Evolutionary conservation across 768 basidiomycete genomes (phyloP).

Genomic region (Xerocomus potaroensis): DNA sequence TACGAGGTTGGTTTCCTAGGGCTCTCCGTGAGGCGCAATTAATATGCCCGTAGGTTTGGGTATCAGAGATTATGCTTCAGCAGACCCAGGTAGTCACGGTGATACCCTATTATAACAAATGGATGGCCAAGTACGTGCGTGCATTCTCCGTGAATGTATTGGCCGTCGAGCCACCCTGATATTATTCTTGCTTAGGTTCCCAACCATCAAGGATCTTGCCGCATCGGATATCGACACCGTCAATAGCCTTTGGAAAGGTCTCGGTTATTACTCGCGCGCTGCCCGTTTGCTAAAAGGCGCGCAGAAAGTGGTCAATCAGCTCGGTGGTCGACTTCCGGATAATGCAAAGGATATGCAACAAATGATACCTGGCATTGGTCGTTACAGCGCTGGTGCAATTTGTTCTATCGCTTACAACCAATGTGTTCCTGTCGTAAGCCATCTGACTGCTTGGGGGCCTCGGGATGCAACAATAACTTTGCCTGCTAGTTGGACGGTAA

Average conservation of each 20-base stretch:
- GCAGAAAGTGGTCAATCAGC: conserved; percentile 65
- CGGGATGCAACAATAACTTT: background rate
- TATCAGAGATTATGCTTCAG: conserved; percentile 94
- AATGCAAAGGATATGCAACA: conserved; percentile 80
- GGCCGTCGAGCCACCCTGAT: background rate
- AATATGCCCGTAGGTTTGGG: conserved; percentile 58
- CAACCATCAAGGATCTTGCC: conserved; percentile 74
- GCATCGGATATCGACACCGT: conserved; percentile 75
- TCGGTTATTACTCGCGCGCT: conserved; percentile 88
- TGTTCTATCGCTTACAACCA: conserved; percentile 87
- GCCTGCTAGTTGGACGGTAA: conserved; percentile 77
- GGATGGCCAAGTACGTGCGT: conserved; percentile 69
- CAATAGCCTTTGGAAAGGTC: conserved; percentile 86
- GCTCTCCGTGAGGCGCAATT: background rate
- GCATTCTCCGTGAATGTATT: background rate
- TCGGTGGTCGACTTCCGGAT: conserved; percentile 68
- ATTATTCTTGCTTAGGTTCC: conserved; percentile 50
- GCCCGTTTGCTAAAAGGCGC: conserved; percentile 81
- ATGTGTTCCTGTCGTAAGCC: conserved; percentile 75
- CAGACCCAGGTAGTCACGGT: conserved; percentile 93
- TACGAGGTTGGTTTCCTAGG: conserved; percentile 64
- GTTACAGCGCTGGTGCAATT: conserved; percentile 84
- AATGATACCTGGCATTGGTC: conserved; percentile 81
- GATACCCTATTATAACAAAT: conserved; percentile 88
- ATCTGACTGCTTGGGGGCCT: background rate